phyloP scores from a whole-genome alignment of 2,329 filamentous ascomycete species.

The Botrytis sinoallii region DNA sequence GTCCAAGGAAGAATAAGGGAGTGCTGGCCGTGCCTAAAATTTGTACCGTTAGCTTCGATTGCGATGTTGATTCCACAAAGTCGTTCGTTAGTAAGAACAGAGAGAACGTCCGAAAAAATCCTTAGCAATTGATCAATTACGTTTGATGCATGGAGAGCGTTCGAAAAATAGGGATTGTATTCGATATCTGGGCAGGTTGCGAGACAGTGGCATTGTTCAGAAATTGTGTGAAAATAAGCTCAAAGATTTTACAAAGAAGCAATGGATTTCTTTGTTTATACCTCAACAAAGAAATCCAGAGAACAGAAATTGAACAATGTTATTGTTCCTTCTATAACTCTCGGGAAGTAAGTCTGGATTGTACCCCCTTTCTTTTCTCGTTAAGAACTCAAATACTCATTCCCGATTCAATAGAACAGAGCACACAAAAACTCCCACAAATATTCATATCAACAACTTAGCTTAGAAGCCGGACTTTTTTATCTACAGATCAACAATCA shows the following conservation, averaged over 20 bases:
- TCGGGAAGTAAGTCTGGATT: background rate
- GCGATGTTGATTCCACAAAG: background rate
- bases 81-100: too few relatives aligned
- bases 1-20: background rate
- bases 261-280: accelerated
- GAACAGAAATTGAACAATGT: background rate
- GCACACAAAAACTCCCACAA: background rate
- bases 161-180: background rate
- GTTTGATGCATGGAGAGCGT: too few relatives aligned
- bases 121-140: background rate
- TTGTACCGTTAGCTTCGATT: background rate
- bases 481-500: background rate
- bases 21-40: background rate
- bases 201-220: background rate
- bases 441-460: background rate
- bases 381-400: background rate
- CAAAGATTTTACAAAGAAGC: background rate
- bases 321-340: background rate
- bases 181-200: background rate
- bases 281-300: background rate
- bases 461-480: background rate
- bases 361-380: background rate
- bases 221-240: background rate
- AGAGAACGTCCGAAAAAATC: too few relatives aligned
- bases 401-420: background rate